phyloP scores from a whole-genome alignment of 1,284 basidiomycete species.

The Rhodotorula sp. region DNA sequence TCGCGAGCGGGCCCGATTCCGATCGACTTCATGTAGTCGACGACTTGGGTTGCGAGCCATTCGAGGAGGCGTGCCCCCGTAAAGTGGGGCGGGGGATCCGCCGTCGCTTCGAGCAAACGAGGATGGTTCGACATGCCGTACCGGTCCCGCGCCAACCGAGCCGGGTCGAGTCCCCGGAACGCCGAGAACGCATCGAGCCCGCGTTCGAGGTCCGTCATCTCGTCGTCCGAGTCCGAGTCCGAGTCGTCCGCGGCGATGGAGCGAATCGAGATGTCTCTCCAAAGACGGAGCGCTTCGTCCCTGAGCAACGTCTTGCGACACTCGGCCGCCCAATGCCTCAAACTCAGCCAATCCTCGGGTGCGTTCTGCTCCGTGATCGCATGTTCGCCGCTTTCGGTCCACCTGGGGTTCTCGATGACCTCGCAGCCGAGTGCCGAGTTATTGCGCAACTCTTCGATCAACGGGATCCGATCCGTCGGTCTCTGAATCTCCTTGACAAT shows the following conservation, averaged over 20 bases:
- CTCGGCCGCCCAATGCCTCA: conserved; percentile 17
- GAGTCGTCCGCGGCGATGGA: neutral
- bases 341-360: conserved; percentile 12
- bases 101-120: neutral
- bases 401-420: conserved; percentile 4
- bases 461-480: conserved; percentile 6
- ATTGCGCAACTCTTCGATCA: conserved; percentile 5
- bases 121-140: conserved; percentile 8
- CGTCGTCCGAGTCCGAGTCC: neutral
- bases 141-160: neutral
- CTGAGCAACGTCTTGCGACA: conserved; percentile 9
- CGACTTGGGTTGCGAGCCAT: conserved; percentile 11
- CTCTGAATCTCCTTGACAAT: conserved; percentile 12
- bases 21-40: conserved; percentile 14
- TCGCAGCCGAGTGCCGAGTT: conserved; percentile 12
- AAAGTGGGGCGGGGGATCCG: neutral
- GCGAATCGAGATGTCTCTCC: conserved; percentile 18
- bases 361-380: neutral
- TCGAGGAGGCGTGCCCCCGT: conserved; percentile 6
- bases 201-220: conserved; percentile 21
- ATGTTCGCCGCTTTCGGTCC: neutral
- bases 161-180: conserved; percentile 25
- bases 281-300: conserved; percentile 20
- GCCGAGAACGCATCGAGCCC: conserved; percentile 28
- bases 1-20: conserved; percentile 1